A percentile compares a stretch with the other conserved stretches of the same genome.
These are phyloP conservation scores for Cutaneotrichosporon cyanovorans DNA, from an alignment of 1,284 basidiomycete species.

Conservation along the genomic window DNA sequence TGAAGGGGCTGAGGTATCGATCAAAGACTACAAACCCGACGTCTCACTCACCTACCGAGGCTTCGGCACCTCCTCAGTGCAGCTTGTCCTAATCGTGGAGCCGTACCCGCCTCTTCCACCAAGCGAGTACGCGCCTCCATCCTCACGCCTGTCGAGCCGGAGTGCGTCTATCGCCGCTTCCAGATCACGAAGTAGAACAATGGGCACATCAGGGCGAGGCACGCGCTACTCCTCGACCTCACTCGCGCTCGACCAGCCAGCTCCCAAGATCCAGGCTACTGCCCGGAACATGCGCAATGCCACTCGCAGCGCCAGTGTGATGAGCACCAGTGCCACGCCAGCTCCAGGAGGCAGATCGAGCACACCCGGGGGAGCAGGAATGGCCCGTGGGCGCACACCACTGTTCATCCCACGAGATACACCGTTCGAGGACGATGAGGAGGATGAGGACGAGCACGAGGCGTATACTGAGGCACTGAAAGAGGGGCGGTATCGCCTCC, in stretches of 20 bases:
- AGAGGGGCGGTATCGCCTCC: slow-evolving; percentile 34
- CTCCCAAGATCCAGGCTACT: background rate
- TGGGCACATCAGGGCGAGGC: slow-evolving; percentile 15
- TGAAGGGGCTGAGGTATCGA: slow-evolving; percentile 12
- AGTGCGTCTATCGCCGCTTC: slow-evolving; percentile 29
- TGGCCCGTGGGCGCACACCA: slow-evolving; percentile 18
- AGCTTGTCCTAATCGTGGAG: slow-evolving; percentile 43
- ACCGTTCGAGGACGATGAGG: slow-evolving; percentile 40
- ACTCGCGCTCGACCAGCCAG: slow-evolving; percentile 15
- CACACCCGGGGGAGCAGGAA: background rate
- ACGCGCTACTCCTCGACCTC: slow-evolving; percentile 32
- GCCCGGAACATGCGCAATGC: slow-evolving; percentile 38
- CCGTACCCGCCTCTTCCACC: slow-evolving; percentile 39
- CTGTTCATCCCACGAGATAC: slow-evolving; percentile 39
- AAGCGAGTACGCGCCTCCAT: slow-evolving; percentile 37
- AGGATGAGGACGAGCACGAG: slow-evolving; percentile 42
- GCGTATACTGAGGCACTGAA: slow-evolving; percentile 32
- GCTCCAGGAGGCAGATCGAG: background rate
- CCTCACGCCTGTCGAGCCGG: slow-evolving; percentile 37
- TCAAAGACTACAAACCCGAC: slow-evolving; percentile 44
- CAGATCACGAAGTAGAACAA: slow-evolving; percentile 19
- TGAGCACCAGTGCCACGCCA: slow-evolving; percentile 12
- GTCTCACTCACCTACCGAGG: slow-evolving; percentile 37
- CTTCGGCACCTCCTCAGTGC: slow-evolving; percentile 40
- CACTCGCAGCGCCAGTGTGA: slow-evolving; percentile 27